Base-by-base conservation (phyloP, 2,329 filamentous ascomycete genomes). In the Fusarium xyrophilum region DNA sequence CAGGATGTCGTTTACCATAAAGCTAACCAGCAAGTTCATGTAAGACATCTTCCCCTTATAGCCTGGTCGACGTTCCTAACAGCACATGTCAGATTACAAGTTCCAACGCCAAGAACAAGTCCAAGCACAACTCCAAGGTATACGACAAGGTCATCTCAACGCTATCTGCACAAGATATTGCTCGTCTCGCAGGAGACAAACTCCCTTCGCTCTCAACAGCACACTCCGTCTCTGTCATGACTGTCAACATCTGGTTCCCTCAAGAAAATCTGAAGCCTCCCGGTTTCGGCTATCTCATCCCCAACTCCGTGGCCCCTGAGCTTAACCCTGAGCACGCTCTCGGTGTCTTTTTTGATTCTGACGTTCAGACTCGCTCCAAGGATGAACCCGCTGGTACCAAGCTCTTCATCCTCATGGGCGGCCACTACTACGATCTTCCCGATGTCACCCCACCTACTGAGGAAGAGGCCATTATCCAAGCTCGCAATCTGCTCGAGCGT, bases 231-330 rank as follows among this genome's bases (percentile, higher is more conserved):
- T 94, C 90, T 33, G 93, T 97, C 70, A 94, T 94, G 89, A 92
- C 94, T 5, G 91, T 99, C 65, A 97, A 97, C 79, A 84, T 99
- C 48, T 97, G 91, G 85, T 99, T 91, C 78, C 82, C 85, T 3
- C 83, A 88, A 43, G 84, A 89, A 10, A 75, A 86, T 60, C 80
- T 97, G 36, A 86, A 87, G 17, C 82, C 88, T 58, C 80, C 83
- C 32, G 96, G 94, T 21, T 96, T 98, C 76, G 96, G 96, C 68
- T 98, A 98, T 78, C 87, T 99, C 8, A 91, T 99, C 62, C 95
- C 96, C 3, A 88, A 89, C 62, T 89, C 89, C 19, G 84, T 92
- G 2, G 85, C 89, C 6, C 83, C 85, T 48, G 87, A 88, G 38
- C 84, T 93, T 69, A 97, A 97, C 76, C 91, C 92, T 2, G 92